Evolutionary conservation across 495 filamentous ascomycete genomes (phyloP).

Genomic region (Aspergillus kassunensis): DNA sequence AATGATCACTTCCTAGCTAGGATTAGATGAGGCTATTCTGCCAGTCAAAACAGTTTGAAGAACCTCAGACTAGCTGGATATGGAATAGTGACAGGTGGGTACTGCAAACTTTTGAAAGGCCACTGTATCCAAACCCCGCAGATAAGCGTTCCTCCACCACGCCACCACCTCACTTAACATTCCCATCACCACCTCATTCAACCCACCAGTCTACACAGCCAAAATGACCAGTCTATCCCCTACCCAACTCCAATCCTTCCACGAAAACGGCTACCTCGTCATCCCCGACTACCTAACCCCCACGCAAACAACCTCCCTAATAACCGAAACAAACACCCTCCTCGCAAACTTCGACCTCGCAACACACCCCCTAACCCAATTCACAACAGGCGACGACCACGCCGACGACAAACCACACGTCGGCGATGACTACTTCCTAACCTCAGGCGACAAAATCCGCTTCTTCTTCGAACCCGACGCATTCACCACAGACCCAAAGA

Average conservation of each 20-base stretch:
- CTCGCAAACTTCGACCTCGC: slow-evolving; percentile 71
- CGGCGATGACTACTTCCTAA: slow-evolving; percentile 92
- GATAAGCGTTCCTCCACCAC: slow-evolving; percentile 5
- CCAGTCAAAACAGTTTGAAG: no score
- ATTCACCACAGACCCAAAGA: slow-evolving; percentile 35
- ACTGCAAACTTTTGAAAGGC: no score
- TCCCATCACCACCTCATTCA: background rate
- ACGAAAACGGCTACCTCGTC: slow-evolving; percentile 83
- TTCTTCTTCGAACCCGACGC: slow-evolving; percentile 94
- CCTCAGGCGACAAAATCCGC: slow-evolving; percentile 80
- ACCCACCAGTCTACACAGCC: background rate
- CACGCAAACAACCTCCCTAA: slow-evolving; percentile 60
- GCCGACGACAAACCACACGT: slow-evolving; percentile 54
- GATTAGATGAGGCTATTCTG: no score
- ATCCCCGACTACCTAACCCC: slow-evolving; percentile 72
- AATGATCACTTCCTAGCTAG: no score
- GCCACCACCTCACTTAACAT: background rate
- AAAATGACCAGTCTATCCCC: slow-evolving; percentile 58
- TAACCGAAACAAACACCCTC: slow-evolving; percentile 67
- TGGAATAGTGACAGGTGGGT: no score
- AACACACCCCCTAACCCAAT: slow-evolving; percentile 86
- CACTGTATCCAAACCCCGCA: slow-evolving; percentile 2
- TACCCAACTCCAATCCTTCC: slow-evolving; percentile 67
- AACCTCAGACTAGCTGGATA: no score
- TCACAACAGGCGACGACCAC: slow-evolving; percentile 70